Percentiles rank a stretch among this genome's conserved stretches.
phyloP scores from a whole-genome alignment of 228 moss, liverwort and hornwort genomes.

The Sphagnum fallax region DNA sequence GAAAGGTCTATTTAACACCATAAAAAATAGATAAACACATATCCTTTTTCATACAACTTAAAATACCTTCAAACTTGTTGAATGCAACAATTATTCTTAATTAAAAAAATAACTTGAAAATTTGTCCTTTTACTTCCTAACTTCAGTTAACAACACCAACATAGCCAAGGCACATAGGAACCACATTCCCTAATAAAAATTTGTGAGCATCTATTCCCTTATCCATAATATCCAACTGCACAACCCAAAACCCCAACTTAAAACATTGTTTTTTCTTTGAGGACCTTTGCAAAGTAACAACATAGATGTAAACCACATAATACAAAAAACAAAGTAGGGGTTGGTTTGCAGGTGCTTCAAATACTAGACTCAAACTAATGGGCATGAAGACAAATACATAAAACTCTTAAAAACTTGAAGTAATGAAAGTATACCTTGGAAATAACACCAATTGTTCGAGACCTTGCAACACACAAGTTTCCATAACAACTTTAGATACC shows the following conservation, averaged over 20 bases:
- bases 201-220: constrained; percentile 93
- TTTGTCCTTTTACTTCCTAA: constrained; percentile 56
- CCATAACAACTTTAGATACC: too few relatives aligned
- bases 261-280: too few relatives aligned
- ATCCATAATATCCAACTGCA: constrained; percentile 98
- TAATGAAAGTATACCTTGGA: constrained; percentile 51
- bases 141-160: constrained; percentile 93
- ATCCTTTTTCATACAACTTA: too few relatives aligned
- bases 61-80: too few relatives aligned
- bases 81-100: background rate
- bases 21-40: too few relatives aligned
- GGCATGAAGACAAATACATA: too few relatives aligned
- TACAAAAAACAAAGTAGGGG: too few relatives aligned
- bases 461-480: constrained; percentile 32
- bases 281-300: too few relatives aligned
- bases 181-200: constrained; percentile 79
- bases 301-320: too few relatives aligned
- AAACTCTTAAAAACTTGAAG: background rate
- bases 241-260: background rate
- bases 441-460: constrained; percentile 96
- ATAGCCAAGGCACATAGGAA: constrained; percentile 87
- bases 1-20: too few relatives aligned
- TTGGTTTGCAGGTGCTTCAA: too few relatives aligned
- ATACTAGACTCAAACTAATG: too few relatives aligned
- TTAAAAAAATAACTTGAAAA: background rate